Percentiles rank a stretch among this genome's conserved stretches.
These are phyloP conservation scores for Malassezia sp. DNA, from an alignment of 1,284 basidiomycete species.

Conservation along the genomic window DNA sequence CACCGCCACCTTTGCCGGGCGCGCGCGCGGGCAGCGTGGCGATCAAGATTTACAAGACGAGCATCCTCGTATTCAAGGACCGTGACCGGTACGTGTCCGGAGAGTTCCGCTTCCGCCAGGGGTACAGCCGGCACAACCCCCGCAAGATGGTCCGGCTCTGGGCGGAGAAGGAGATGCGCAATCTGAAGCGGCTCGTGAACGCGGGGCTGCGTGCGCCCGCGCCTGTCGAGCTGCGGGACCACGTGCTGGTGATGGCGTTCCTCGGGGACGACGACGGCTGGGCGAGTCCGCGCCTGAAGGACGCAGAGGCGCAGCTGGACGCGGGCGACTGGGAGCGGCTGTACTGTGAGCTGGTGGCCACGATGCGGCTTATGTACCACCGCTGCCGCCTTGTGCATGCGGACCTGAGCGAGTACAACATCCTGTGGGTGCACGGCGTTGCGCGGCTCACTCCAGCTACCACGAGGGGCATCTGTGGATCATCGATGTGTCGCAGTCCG, in stretches of 20 bases:
- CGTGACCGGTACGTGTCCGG: conserved; percentile 81
- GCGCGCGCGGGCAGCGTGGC: conserved; percentile 47
- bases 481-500: conserved; percentile 96
- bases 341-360: conserved; percentile 70
- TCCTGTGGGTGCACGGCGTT: too few species aligned
- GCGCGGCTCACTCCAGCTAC: too few species aligned
- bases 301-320: conserved; percentile 35
- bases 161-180: conserved; percentile 99
- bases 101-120: conserved; percentile 83
- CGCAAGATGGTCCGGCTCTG: conserved; percentile 97
- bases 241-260: conserved; percentile 93
- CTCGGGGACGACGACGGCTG: conserved; percentile 53
- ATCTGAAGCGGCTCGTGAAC: conserved; percentile 68
- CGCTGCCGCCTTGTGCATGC: conserved; percentile 89
- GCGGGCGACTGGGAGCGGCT: conserved; percentile 47
- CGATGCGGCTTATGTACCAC: conserved; percentile 74
- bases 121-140: conserved; percentile 83
- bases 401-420: conserved; percentile 96
- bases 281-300: conserved; percentile 36
- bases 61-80: conserved; percentile 92
- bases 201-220: conserved; percentile 77
- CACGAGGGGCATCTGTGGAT: conserved; percentile 66
- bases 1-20: conserved; percentile 13
- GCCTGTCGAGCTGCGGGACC: conserved; percentile 84
- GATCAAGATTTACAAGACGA: conserved; percentile 96